Evolutionary conservation across 1,284 basidiomycete species (phyloP).

Genomic region (Xerocomus minutiporus): DNA sequence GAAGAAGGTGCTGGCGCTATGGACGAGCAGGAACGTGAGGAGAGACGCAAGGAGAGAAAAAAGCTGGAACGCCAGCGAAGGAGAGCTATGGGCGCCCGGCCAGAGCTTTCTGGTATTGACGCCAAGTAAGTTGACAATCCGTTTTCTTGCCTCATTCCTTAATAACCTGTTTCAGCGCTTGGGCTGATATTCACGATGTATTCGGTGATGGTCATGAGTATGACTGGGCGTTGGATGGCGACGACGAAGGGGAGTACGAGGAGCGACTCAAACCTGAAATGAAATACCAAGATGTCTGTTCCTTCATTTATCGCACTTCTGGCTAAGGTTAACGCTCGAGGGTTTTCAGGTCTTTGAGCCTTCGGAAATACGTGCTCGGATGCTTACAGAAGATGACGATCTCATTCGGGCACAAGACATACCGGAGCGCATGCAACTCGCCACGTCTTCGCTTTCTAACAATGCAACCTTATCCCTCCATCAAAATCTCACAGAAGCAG

Average conservation of each 20-base stretch:
- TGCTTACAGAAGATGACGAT: constrained; percentile 94
- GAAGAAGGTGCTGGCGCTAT: constrained; percentile 66
- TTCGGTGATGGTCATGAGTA: constrained; percentile 98
- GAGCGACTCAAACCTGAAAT: constrained; percentile 66
- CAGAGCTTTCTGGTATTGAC: constrained; percentile 83
- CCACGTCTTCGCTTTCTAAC: constrained; percentile 77
- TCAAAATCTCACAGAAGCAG: constrained; percentile 61
- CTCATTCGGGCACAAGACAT: constrained; percentile 87
- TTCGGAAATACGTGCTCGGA: constrained; percentile 87
- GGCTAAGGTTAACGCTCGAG: constrained; percentile 8
- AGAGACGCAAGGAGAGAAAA: constrained; percentile 63
- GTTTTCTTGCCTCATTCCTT: constrained; percentile 16
- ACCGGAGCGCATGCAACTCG: constrained; percentile 95
- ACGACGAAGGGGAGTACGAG: constrained; percentile 61
- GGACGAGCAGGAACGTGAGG: constrained; percentile 72
- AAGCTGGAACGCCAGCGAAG: constrained; percentile 62
- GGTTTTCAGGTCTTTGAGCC: constrained; percentile 90
- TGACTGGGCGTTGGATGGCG: constrained; percentile 86
- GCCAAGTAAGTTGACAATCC: constrained; percentile 58
- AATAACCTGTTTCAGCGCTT: constrained; percentile 58
- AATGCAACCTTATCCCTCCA: constrained; percentile 65
- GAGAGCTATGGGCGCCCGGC: constrained; percentile 59
- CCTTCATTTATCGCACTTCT: constrained; percentile 1
- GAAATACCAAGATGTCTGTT: constrained; percentile 84
- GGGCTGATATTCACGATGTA: constrained; percentile 95